Conservation (phyloP, 2,329 filamentous ascomycete species). For the Didymella segeticola region DNA sequence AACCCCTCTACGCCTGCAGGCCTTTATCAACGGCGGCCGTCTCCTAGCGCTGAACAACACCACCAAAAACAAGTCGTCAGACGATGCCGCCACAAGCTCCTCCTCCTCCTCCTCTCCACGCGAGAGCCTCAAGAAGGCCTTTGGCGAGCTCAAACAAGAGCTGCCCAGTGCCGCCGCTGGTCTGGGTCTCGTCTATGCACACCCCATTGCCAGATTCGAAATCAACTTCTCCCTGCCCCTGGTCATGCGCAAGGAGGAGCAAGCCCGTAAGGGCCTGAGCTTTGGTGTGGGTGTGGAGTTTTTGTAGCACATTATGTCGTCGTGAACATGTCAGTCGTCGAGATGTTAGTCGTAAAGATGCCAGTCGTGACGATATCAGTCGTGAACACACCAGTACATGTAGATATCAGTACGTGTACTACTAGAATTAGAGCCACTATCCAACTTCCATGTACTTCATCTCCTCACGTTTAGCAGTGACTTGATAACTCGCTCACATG, state of each 20-base stretch:
- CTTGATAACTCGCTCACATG: too few relatives aligned
- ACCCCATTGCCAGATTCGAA: slow-evolving; percentile 91
- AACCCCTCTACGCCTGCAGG: slow-evolving; percentile 83
- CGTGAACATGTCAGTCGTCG: too few relatives aligned
- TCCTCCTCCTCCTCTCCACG: slow-evolving; percentile 55
- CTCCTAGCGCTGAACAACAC: slow-evolving; percentile 77
- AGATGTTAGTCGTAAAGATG: too few relatives aligned
- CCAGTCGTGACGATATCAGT: too few relatives aligned
- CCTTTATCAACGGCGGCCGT: slow-evolving; percentile 90
- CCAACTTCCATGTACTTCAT: too few relatives aligned
- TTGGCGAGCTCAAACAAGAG: slow-evolving; percentile 72
- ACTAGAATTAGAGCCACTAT: too few relatives aligned
- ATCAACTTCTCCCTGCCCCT: slow-evolving; percentile 93
- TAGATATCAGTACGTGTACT: too few relatives aligned
- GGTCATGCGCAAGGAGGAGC: slow-evolving; percentile 80
- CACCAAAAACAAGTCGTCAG: slow-evolving; percentile 37
- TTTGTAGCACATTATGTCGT: too few relatives aligned
- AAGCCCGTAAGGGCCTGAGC: slow-evolving; percentile 87
- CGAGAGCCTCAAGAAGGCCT: slow-evolving; percentile 38
- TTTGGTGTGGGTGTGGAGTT: slow-evolving; percentile 98
- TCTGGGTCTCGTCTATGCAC: slow-evolving; percentile 90
- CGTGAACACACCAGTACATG: too few relatives aligned
- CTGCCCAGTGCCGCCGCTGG: slow-evolving; percentile 86
- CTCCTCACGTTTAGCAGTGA: too few relatives aligned
- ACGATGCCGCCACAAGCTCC: slow-evolving; percentile 52